Base-by-base conservation (phyloP, 1,284 basidiomycete genomes). In the Inonotus obliquus region DNA sequence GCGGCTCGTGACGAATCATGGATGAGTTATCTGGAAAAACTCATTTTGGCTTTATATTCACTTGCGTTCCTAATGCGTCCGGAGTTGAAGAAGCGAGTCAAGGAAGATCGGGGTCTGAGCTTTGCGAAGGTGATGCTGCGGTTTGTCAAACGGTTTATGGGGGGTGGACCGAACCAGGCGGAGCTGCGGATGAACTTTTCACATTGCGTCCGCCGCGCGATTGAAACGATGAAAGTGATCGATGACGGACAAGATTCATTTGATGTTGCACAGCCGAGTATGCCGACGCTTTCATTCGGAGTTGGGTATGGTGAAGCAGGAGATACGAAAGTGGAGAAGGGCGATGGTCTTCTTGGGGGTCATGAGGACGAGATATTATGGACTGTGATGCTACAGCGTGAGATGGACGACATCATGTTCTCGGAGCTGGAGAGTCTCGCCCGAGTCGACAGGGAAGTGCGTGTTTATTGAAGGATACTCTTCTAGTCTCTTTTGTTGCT, bases 181-280 rank as follows among this genome's bases (percentile, higher is more conserved):
- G 79, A 87, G 69, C 68, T 79, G 65, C 77, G 85, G 66, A 69
- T 71, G 66, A 74, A 81, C 63, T 93, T 89, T 69, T 70, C 78
- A 56, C 80, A 87, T 41, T 82, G 88, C 54, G 84, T 87, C 54
- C 82, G 91, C 47, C 81, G 96, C 64, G 84, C 91, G 32, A 81
- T 94, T 51, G 94, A 97, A 75, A 85, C 88, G 0, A 79, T 97
- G 75, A 92, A 92, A 69, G 76, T 95, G 52, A 77, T 98, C 59
- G 93, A 94, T 70, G 92, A 91, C 63, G 84, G 80, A 3, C 81
- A 81, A 65, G 91, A 94, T 69, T 79, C 84, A 55, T 89, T 91
- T 68, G 88, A 91, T 69, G 79, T 82, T 4, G 80, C 84, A 65
- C 72, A 80, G 45, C 79, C 73, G 61, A 74, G 77, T 7, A 72